These are phyloP conservation scores for Nicotiana attenuata DNA, from an alignment of 257 asterid species.

Conservation along the genomic window DNA sequence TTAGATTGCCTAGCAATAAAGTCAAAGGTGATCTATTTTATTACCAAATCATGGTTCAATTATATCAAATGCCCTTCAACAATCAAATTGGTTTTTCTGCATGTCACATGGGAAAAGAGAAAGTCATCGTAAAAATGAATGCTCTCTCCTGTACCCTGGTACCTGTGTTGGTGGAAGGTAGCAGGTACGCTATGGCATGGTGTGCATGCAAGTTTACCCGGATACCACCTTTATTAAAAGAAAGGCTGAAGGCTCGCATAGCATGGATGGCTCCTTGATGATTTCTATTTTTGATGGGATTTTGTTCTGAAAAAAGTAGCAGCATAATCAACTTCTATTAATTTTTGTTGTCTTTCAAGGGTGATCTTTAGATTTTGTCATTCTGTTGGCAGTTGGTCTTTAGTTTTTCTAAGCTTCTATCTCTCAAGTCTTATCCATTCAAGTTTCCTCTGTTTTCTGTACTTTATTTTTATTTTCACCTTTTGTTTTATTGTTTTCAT, in stretches of 20 bases:
- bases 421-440: not conserved
- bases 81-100: not conserved
- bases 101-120: not conserved
- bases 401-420: not conserved
- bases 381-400: not conserved
- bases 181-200: not conserved
- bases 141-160: not conserved
- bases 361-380: not conserved
- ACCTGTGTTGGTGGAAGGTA: not conserved
- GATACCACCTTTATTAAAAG: not conserved
- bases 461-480: not conserved
- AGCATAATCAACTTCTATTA: not conserved
- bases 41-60: not conserved
- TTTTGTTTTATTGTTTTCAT: conserved; percentile 15
- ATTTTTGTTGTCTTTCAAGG: not conserved
- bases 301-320: not conserved
- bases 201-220: not conserved
- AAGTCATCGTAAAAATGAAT: not conserved
- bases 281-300: not conserved
- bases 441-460: not conserved
- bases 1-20: not conserved
- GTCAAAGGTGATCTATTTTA: not conserved
- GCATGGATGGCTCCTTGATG: not conserved
- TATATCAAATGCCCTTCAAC: not conserved
- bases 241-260: not conserved